Base-by-base conservation (phyloP, 805 yeast species). In the Isabelozyma pseudorhagii region DNA sequence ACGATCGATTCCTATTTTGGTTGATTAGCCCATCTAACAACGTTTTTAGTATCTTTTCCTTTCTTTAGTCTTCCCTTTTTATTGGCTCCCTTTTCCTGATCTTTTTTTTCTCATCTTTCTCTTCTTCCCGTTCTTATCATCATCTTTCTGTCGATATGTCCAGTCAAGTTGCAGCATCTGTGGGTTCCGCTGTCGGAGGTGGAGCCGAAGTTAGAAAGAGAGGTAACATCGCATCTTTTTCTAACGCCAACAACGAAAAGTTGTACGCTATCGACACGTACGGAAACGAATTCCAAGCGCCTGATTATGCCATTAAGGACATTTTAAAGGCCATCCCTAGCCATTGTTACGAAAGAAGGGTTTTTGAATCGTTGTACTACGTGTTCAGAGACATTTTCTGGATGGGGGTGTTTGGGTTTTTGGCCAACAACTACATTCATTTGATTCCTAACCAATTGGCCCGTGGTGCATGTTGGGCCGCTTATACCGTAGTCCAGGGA, bases 231-330 rank as follows among this genome's bases (percentile, higher is more conserved):
- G 73, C 76, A 15, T 54, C 72, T 31, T 72, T 77, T 51, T 15
- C 56, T 14, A 53, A 54, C 28, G 56, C 62, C 44, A 48, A 54
- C 27, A 54, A 65, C 10, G 54, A 59, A 38, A 67, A 68, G 42
- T 61, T 77, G 47, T 70, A 74, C 42, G 82, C 86, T 18, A 64
- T 77, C 46, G 85, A 83, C 61, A 81, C 88, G 21, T 64, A 68
- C 56, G 94, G 94, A 18, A 76, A 84, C 53, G 81, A 75, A 53
- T 88, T 85, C 66, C 79, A 78, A 49, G 93, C 80, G 7, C 96
- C 96, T 18, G 88, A 85, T 62, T 86, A 69, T 71, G 69, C 90
- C 54, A 87, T 88, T 67, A 87, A 87, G 77, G 89, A 87, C 49
- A 80, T 88, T 50, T 71, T 89, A 52, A 73, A 75, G 46, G 86